Conservation (phyloP, 2,329 filamentous ascomycete species). For the Sporothrix curviconia region DNA sequence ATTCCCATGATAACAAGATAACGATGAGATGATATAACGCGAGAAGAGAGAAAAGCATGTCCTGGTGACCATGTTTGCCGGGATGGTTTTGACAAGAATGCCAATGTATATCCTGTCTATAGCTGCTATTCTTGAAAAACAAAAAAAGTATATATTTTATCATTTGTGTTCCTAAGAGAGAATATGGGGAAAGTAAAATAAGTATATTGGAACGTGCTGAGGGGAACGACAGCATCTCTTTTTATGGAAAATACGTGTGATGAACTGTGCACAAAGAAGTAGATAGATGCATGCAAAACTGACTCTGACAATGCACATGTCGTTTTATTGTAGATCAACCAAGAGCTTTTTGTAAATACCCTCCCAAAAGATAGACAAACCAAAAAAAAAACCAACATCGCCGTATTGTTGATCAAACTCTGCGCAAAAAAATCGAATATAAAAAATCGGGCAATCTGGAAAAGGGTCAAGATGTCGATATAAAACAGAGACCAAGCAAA, state of each 20-base stretch:
- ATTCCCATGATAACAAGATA: slow-evolving; percentile 16
- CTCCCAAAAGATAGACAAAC: no score
- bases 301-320: background rate
- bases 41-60: background rate
- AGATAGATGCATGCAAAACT: background rate
- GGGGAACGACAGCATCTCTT: no score
- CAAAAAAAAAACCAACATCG: no score
- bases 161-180: no score
- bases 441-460: no score
- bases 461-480: background rate
- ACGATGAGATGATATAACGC: background rate
- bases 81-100: background rate
- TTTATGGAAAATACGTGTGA: no score
- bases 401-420: no score
- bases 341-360: no score
- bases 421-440: background rate
- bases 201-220: background rate
- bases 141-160: background rate
- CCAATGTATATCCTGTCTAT: background rate
- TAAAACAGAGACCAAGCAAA: background rate
- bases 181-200: background rate
- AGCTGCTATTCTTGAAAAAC: no score
- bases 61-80: background rate
- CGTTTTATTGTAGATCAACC: no score
- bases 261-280: background rate